Percentiles rank a stretch among this genome's conserved stretches.
Evolutionary conservation across 1,284 basidiomycete species (phyloP).

Genomic region (Leccinum pachyderme): DNA sequence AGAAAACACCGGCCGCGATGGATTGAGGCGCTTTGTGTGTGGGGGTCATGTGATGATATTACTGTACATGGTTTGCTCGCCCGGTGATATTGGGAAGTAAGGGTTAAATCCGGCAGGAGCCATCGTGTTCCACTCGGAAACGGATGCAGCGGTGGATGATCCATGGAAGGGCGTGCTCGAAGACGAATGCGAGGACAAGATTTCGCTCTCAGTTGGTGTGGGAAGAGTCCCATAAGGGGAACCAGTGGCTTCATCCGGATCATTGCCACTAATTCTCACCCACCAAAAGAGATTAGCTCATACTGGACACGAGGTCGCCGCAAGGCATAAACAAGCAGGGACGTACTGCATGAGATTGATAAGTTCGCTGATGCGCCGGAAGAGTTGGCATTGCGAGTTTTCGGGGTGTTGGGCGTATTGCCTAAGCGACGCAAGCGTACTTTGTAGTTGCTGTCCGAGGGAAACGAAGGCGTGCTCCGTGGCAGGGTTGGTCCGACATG

Average conservation of each 20-base stretch:
- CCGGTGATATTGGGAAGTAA: slow-evolving; percentile 58
- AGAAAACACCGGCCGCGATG: background rate
- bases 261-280: slow-evolving; percentile 40
- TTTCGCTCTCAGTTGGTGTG: slow-evolving; percentile 62
- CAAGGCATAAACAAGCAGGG: slow-evolving; percentile 20
- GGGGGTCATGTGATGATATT: slow-evolving; percentile 50
- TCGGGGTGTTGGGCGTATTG: slow-evolving; percentile 60
- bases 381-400: slow-evolving; percentile 53
- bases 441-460: slow-evolving; percentile 64
- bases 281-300: slow-evolving; percentile 31
- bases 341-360: slow-evolving; percentile 67
- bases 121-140: slow-evolving; percentile 62
- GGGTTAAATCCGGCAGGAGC: slow-evolving; percentile 59
- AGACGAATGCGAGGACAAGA: slow-evolving; percentile 65
- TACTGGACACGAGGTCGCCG: slow-evolving; percentile 31
- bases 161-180: slow-evolving; percentile 49
- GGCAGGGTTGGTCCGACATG: slow-evolving; percentile 63
- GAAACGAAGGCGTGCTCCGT: slow-evolving; percentile 55
- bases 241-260: slow-evolving; percentile 39
- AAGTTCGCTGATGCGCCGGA: slow-evolving; percentile 60
- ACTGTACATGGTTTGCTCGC: slow-evolving; percentile 50
- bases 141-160: slow-evolving; percentile 39
- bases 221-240: slow-evolving; percentile 43
- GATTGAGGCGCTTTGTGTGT: background rate
- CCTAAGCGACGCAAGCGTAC: slow-evolving; percentile 52